Conservation (phyloP, 108 stramenopile species). For the Fragilariopsis cylindrus region DNA sequence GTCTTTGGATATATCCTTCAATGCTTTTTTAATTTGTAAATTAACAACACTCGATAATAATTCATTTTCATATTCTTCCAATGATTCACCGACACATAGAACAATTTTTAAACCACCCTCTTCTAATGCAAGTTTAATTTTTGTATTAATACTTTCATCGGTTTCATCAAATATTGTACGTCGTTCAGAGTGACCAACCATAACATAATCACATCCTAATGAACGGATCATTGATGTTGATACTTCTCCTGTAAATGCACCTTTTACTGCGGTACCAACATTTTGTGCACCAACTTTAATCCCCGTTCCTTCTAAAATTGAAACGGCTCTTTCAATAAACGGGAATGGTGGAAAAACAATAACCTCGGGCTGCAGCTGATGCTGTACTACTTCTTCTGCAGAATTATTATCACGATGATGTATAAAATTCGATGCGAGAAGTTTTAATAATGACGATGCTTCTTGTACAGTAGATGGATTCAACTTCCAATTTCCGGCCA, state of each 20-base stretch:
- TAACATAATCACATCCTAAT: conserved; percentile 85
- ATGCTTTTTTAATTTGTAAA: conserved; percentile 63
- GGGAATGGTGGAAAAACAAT: conserved; percentile 83
- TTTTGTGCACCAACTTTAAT: conserved; percentile 83
- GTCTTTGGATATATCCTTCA: conserved; percentile 54
- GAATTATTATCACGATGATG: conserved; percentile 34
- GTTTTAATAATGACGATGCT: conserved; percentile 57
- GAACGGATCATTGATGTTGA: conserved; percentile 84
- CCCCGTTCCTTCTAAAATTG: conserved; percentile 53
- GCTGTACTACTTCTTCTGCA: conserved; percentile 28
- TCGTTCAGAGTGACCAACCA: conserved; percentile 96
- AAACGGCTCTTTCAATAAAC: conserved; percentile 57
- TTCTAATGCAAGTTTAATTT: conserved; percentile 73
- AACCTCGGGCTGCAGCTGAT: conserved; percentile 44
- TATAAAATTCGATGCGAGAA: conserved; percentile 46
- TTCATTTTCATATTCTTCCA: conserved; percentile 87
- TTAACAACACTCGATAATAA: conserved; percentile 54
- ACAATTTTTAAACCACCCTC: conserved; percentile 85
- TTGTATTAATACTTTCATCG: conserved; percentile 87
- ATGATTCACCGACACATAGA: conserved; percentile 93
- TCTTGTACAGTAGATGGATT: conserved; percentile 71
- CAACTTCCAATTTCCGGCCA: conserved; percentile 83
- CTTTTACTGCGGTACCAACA: conserved; percentile 62
- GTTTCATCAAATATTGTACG: conserved; percentile 91
- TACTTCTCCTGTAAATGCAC: conserved; percentile 96